Evolutionary conservation across 164 flowering plant genomes (phyloP).

Genomic region (Umbilicus rupestris): DNA sequence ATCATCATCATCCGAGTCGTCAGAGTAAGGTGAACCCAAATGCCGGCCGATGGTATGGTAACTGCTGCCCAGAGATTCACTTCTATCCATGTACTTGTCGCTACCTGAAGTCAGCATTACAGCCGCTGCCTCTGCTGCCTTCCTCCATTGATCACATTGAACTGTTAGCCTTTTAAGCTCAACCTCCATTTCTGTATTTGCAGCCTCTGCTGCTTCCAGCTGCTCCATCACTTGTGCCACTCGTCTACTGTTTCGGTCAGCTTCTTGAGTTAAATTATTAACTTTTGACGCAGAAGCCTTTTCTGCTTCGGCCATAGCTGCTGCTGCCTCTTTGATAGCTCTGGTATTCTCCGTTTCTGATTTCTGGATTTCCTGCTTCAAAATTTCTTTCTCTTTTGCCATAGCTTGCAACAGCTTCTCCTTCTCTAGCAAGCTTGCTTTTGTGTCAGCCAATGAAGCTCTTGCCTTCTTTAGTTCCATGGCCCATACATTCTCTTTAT

Average conservation of each 20-base stretch:
- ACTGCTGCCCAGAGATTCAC: slow-evolving; percentile 56
- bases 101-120: slow-evolving; percentile 59
- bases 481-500: slow-evolving; percentile 29
- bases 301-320: slow-evolving; percentile 41
- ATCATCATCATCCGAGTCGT: slow-evolving; percentile 72
- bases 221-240: slow-evolving; percentile 54
- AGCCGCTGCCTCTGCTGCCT: slow-evolving; percentile 96
- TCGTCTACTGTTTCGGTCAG: slow-evolving; percentile 46
- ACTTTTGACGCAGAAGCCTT: slow-evolving; percentile 54
- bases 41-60: slow-evolving; percentile 30
- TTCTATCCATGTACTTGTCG: slow-evolving; percentile 53
- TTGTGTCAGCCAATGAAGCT: slow-evolving; percentile 32
- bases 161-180: slow-evolving; percentile 80
- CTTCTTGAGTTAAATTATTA: slow-evolving; percentile 47
- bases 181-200: slow-evolving; percentile 64
- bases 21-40: slow-evolving; percentile 43
- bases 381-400: slow-evolving; percentile 51
- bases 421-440: slow-evolving; percentile 47
- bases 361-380: slow-evolving; percentile 39
- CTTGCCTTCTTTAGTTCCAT: slow-evolving; percentile 22
- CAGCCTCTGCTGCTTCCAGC: slow-evolving; percentile 65
- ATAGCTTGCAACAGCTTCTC: slow-evolving; percentile 56
- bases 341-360: slow-evolving; percentile 24
- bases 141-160: slow-evolving; percentile 95
- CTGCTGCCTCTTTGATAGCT: slow-evolving; percentile 19